Conservation (phyloP, 176 grass and related monocot species). For the Avena atlantica region DNA sequence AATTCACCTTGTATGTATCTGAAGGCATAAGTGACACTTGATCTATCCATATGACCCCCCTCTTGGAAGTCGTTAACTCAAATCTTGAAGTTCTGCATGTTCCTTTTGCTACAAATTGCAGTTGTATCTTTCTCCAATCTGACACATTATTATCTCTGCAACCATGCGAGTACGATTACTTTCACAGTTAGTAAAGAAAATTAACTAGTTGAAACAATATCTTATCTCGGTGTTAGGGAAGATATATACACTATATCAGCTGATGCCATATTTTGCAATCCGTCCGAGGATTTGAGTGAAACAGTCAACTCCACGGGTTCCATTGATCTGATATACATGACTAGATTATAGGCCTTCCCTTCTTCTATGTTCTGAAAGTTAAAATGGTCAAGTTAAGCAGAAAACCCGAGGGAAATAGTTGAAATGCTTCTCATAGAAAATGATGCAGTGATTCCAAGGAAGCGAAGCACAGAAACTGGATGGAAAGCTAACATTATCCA, state of each 20-base stretch:
- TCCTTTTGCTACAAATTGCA: conserved; percentile 35
- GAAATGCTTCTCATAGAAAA: conserved; percentile 14
- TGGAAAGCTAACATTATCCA: not conserved
- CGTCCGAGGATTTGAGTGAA: conserved; percentile 41
- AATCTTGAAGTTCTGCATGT: conserved; percentile 51
- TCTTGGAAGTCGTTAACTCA: conserved; percentile 48
- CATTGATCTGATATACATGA: conserved; percentile 66
- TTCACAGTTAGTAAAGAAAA: not conserved
- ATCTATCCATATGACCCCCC: conserved; percentile 57
- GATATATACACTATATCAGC: conserved; percentile 25
- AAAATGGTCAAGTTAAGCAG: conserved; percentile 34
- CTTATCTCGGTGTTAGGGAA: not conserved
- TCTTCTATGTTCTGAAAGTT: conserved; percentile 81
- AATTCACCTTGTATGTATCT: conserved; percentile 53
- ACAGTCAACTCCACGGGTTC: conserved; percentile 51
- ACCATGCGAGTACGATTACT: not conserved
- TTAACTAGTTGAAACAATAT: not conserved
- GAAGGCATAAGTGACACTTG: conserved; percentile 63
- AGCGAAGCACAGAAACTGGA: not conserved
- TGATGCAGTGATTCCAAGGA: conserved; percentile 4
- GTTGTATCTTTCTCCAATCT: conserved; percentile 49
- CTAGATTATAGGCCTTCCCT: conserved; percentile 70
- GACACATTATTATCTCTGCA: not conserved
- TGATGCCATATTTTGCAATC: conserved; percentile 25
- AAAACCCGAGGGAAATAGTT: conserved; percentile 8